phyloP scores from a whole-genome alignment of 106 monocot species.

The Allium fistulosum region DNA sequence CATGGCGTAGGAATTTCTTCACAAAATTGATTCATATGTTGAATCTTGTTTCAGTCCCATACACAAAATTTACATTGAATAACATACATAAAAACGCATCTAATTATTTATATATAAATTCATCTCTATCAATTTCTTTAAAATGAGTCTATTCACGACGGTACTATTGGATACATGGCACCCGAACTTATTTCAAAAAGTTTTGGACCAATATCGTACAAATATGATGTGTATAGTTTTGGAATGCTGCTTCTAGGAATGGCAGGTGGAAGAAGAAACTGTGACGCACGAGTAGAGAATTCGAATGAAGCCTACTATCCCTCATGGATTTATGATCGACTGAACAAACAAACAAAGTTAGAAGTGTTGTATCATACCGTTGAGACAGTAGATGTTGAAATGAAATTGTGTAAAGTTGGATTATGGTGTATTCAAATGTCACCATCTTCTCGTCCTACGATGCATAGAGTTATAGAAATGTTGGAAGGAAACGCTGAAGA shows the following conservation, averaged over 20 bases:
- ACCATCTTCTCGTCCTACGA: background rate
- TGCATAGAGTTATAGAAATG: slow-evolving; percentile 9
- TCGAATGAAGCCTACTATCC: slow-evolving; percentile 6
- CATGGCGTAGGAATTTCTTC: too few relatives aligned
- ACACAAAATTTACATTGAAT: too few relatives aligned
- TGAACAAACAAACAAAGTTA: background rate
- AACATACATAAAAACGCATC: too few relatives aligned
- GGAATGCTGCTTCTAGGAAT: slow-evolving; percentile 16
- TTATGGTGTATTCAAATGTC: slow-evolving; percentile 12
- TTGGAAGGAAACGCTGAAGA: background rate
- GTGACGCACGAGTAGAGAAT: background rate
- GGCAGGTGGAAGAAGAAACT: background rate
- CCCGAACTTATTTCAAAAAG: slow-evolving; percentile 20
- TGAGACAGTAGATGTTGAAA: background rate
- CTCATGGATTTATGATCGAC: slow-evolving; percentile 4
- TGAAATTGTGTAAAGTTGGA: slow-evolving; percentile 1
- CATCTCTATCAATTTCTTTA: too few relatives aligned
- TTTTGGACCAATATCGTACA: background rate
- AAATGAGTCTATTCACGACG: too few relatives aligned
- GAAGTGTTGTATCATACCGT: background rate
- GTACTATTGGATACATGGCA: slow-evolving; percentile 29
- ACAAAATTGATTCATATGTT: too few relatives aligned
- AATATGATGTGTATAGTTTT: slow-evolving; percentile 12
- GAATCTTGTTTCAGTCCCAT: too few relatives aligned
- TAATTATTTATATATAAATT: too few relatives aligned